These are phyloP conservation scores for Phytophthora crassamura DNA, from an alignment of 352 stramenopile genomes.

Conservation along the genomic window DNA sequence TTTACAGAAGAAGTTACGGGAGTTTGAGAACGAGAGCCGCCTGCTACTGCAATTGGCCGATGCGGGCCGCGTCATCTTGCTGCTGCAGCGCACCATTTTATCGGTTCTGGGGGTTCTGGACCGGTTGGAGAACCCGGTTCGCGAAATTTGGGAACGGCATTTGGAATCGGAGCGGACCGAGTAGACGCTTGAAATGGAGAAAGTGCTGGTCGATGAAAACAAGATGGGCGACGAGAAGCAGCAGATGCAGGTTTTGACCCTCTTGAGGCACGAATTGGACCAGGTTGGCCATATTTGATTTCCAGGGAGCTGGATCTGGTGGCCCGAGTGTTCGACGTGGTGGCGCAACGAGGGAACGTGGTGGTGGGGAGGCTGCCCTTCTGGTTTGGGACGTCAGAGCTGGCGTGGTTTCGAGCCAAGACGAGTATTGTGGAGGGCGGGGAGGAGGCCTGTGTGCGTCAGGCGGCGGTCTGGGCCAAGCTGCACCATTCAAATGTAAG, in stretches of 20 bases:
- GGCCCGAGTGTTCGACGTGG: slow-evolving; percentile 19
- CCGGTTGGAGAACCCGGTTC: not conserved
- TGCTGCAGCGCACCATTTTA: slow-evolving; percentile 19
- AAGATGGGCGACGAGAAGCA: slow-evolving; percentile 18
- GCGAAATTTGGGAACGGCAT: slow-evolving; percentile 16
- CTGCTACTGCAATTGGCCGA: slow-evolving; percentile 28
- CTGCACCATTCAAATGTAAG: slow-evolving; percentile 38
- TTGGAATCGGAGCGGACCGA: slow-evolving; percentile 13
- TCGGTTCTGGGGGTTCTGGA: slow-evolving; percentile 13
- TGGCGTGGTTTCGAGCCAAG: slow-evolving; percentile 24
- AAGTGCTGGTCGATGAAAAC: slow-evolving; percentile 19
- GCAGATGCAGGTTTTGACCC: slow-evolving; percentile 26
- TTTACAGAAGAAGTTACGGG: slow-evolving; percentile 14
- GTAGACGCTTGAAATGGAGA: slow-evolving; percentile 14
- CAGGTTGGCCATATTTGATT: slow-evolving; percentile 19
- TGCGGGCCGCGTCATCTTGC: slow-evolving; percentile 23
- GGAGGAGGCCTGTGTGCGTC: slow-evolving; percentile 23
- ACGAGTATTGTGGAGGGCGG: slow-evolving; percentile 6
- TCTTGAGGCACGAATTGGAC: slow-evolving; percentile 26
- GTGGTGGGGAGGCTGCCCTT: slow-evolving; percentile 15
- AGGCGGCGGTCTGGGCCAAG: slow-evolving; percentile 19
- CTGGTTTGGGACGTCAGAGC: slow-evolving; percentile 27
- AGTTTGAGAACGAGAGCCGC: slow-evolving; percentile 25
- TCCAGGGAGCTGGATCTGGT: slow-evolving; percentile 20
- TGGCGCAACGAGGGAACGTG: slow-evolving; percentile 14